A percentile compares a stretch with the other conserved stretches of the same genome.
Conservation (phyloP, 2,329 filamentous ascomycete genomes). For the Arthroderma sp. region DNA sequence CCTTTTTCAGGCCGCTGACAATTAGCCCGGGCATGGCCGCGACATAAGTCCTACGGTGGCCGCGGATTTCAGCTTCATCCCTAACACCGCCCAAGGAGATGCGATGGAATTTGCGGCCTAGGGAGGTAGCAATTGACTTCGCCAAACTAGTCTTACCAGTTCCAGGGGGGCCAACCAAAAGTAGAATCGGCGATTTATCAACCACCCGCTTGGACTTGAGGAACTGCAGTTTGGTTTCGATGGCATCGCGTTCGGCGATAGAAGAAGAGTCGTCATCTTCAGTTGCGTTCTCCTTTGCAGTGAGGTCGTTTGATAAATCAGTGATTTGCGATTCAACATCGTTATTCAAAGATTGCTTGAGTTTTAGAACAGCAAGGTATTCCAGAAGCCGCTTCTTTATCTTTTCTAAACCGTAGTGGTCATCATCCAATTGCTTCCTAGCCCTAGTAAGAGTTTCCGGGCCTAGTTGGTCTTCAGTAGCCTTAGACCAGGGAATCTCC, state of each 20-base stretch:
- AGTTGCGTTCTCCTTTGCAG: constrained; percentile 40
- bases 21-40: constrained; percentile 97
- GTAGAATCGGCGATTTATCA: constrained; percentile 90
- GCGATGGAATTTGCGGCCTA: constrained; percentile 90
- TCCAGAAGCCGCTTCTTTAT: constrained; percentile 95
- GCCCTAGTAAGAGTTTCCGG: constrained; percentile 66
- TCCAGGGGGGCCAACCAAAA: constrained; percentile 84
- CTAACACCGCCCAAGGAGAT: constrained; percentile 92
- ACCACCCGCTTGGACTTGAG: constrained; percentile 72
- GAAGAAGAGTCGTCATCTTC: constrained; percentile 45
- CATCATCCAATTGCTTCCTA: constrained; percentile 81
- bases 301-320: constrained; percentile 39
- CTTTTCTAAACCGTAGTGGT: constrained; percentile 92
- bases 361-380: constrained; percentile 86
- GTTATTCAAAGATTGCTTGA: constrained; percentile 84
- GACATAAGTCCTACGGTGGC: constrained; percentile 89
- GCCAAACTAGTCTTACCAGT: constrained; percentile 94
- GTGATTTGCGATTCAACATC: constrained; percentile 66
- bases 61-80: constrained; percentile 93
- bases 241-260: constrained; percentile 34
- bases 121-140: constrained; percentile 78
- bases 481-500: constrained; percentile 82
- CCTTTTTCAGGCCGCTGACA: constrained; percentile 87
- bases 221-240: constrained; percentile 56
- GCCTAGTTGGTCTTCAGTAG: constrained; percentile 76